Evolutionary conservation across 768 basidiomycete genomes (phyloP), one percentile per base, ranked within the genome.

Genomic region (Tulasnella sp.): DNA sequence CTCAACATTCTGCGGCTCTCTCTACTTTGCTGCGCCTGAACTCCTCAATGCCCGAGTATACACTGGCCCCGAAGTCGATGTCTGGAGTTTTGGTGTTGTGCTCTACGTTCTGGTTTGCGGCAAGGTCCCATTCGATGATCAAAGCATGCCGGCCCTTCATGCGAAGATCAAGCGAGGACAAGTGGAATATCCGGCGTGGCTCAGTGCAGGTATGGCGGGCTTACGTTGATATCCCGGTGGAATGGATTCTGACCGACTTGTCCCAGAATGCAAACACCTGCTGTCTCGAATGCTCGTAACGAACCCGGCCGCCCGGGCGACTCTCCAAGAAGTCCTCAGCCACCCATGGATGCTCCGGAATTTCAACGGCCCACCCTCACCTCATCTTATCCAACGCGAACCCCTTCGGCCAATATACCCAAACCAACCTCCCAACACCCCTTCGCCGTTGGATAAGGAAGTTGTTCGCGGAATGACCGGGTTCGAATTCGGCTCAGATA

Each of bases 1-100:
- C 1, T 90, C 94, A 34, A 99, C 98, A 0, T 99, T 99, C 84
- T 99, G 98, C 83, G 97, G 98, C 31, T 98, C 95, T 0, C 88
- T 99, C 38, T 99, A 99, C 86, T 99, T 99, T 86, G 98, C 98
- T 42, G 98, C 98, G 0, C 98, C 98, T 8, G 97, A 99, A 85
- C 88, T 99, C 31, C 91, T 99, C 81, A 98, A 98, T 83, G 98
- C 98, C 36, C 95, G 95, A 83, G 92, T 95, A 18, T 99, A 99
- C 85, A 96, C 94, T 0, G 97, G 98, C 0, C 98, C 98, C 19
- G 97, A 99, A 85, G 98, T 99, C 79, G 98, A 99, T 83, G 92
- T 99, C 5, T 99, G 98, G 98, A 96, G 95, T 84, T 99, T 99
- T 82, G 97, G 98, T 14, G 97, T 99, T 82, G 98, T 99, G 8